Evolutionary conservation across 2,329 filamentous ascomycete genomes (phyloP).

Genomic region (Penicillium sp.): DNA sequence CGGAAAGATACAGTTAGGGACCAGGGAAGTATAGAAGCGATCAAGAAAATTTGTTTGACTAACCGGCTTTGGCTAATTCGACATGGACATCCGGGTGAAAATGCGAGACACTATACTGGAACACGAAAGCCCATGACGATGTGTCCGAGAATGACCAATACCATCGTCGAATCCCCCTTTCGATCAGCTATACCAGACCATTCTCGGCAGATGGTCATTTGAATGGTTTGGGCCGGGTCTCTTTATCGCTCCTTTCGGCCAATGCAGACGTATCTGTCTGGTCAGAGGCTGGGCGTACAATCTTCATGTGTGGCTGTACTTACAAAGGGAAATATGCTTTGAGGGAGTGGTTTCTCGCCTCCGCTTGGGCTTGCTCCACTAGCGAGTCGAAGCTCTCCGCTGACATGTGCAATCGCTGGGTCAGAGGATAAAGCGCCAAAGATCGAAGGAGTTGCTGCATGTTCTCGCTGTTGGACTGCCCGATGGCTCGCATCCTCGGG

Average conservation of each 20-base stretch:
- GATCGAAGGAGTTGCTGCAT: conserved; percentile 39
- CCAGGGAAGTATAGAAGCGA: conserved; percentile 1
- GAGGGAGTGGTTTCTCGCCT: conserved; percentile 37
- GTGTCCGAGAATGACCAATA: not conserved
- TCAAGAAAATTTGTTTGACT: conserved; percentile 16
- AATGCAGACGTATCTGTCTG: conserved; percentile 43
- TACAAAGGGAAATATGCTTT: conserved; percentile 49
- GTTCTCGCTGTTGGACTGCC: conserved; percentile 40
- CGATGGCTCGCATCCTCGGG: conserved; percentile 43
- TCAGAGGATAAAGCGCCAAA: conserved; percentile 47
- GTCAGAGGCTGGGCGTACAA: conserved; percentile 20
- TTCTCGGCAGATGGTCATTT: no score
- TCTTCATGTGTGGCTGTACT: conserved; percentile 16
- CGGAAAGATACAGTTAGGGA: not conserved
- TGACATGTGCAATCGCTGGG: conserved; percentile 42
- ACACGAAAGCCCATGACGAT: not conserved
- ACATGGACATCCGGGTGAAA: conserved; percentile 13
- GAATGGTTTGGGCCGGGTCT: no score
- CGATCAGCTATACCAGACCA: no score
- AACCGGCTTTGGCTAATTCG: conserved; percentile 19
- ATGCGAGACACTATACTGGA: conserved; percentile 7
- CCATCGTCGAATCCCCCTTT: not conserved
- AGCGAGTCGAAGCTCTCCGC: conserved; percentile 38
- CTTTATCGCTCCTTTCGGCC: conserved; percentile 14
- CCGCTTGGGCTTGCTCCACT: conserved; percentile 37